Percentiles rank a stretch among this genome's conserved stretches.
These are phyloP conservation scores for Taphrina confusa DNA, from an alignment of 1,139 yeast genomes.

Conservation along the genomic window DNA sequence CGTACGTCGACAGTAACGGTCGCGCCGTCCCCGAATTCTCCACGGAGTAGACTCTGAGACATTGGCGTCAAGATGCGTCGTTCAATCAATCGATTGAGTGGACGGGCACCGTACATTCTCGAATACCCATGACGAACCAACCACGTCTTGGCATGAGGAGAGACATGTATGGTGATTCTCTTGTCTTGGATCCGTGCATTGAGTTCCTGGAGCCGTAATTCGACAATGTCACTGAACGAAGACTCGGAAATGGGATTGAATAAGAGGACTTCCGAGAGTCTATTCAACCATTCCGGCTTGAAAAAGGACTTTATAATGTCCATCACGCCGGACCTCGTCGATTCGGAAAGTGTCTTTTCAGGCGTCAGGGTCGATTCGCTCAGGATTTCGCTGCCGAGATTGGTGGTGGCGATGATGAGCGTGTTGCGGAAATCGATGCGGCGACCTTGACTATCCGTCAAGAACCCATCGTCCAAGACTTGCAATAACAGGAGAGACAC, in stretches of 20 bases:
- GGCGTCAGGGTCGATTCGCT: conserved; percentile 50
- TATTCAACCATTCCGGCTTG: conserved; percentile 92
- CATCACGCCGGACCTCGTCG: conserved; percentile 58
- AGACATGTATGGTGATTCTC: conserved; percentile 66
- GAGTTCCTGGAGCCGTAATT: conserved; percentile 76
- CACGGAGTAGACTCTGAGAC: conserved; percentile 75
- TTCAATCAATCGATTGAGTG: conserved; percentile 85
- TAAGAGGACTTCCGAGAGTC: conserved; percentile 85
- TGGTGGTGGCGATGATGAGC: conserved; percentile 94
- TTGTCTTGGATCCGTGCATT: conserved; percentile 76
- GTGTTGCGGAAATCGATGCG: conserved; percentile 92
- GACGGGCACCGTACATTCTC: conserved; percentile 91
- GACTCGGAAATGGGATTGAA: conserved; percentile 81
- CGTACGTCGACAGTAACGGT: conserved; percentile 51
- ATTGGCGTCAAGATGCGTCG: conserved; percentile 79
- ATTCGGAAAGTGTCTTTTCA: conserved; percentile 51
- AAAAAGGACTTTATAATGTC: conserved; percentile 70
- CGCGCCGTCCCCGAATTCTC: conserved; percentile 72
- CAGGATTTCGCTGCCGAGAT: conserved; percentile 88
- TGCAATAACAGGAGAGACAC: conserved; percentile 83
- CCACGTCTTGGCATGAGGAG: conserved; percentile 64
- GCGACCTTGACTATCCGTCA: conserved; percentile 93
- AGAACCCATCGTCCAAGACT: conserved; percentile 89
- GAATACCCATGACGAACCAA: conserved; percentile 85
- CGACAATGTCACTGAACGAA: conserved; percentile 75